Evolutionary conservation across 2,329 filamentous ascomycete species (phyloP).

Genomic region (Pseudocercospora cruenta): DNA sequence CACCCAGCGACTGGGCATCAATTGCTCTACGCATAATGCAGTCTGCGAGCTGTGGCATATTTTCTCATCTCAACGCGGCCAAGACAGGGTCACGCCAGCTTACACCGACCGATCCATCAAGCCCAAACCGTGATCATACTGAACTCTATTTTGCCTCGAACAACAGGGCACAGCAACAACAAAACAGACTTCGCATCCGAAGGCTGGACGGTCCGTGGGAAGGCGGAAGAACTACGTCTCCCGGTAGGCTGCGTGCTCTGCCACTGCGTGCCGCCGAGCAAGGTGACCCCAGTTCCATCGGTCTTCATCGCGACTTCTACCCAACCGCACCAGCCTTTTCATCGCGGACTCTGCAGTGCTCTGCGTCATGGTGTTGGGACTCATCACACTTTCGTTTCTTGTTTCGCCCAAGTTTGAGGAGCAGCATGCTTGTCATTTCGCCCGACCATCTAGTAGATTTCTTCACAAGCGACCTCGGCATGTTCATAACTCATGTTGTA

Average conservation of each 20-base stretch:
- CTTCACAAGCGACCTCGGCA: neutral
- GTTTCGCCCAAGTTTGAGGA: slow-evolving; percentile 9
- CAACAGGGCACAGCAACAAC: neutral
- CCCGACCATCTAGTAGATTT: neutral
- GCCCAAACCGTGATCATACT: neutral
- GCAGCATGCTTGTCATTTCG: neutral
- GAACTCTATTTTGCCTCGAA: slow-evolving; percentile 1
- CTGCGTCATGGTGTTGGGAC: slow-evolving; percentile 5
- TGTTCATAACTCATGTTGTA: neutral
- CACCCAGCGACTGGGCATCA: neutral
- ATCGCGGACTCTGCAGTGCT: slow-evolving; percentile 8
- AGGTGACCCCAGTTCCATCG: neutral
- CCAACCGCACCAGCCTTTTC: slow-evolving; percentile 6
- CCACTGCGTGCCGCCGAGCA: neutral
- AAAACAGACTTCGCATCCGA: neutral
- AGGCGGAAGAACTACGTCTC: neutral
- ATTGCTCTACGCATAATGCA: neutral
- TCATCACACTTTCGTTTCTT: slow-evolving; percentile 10
- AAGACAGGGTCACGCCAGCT: neutral
- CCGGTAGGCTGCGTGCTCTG: neutral
- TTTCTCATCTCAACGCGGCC: neutral
- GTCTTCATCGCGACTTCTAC: neutral
- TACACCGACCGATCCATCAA: neutral
- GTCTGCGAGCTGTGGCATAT: neutral
- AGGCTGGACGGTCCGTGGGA: neutral